Evolutionary conservation across 192 early-diverging fungal species (phyloP), one percentile per base, ranked within the genome.

Genomic region (Umbelopsis isabellina): DNA sequence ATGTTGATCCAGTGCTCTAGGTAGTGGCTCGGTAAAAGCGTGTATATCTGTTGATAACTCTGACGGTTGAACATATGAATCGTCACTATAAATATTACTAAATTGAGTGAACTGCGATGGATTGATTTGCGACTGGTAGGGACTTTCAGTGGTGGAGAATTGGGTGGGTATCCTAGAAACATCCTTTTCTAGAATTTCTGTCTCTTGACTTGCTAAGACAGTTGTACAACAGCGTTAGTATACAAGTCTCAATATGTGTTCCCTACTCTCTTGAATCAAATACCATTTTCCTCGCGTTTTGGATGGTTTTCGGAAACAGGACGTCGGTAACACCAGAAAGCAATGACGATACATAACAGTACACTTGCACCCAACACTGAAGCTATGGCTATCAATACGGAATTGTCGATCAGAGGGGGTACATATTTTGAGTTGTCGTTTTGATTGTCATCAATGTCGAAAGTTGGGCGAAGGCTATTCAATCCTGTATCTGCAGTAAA

Each of bases 61-160:
- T 15, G 55, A 61, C 13, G 25, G 30, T 35, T 11, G 55, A 61
- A 18, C 25, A 11, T 33, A 35, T 16, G 55, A 61, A 61, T 61
- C 55, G 27, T 61, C 55, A 12, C 55, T 61, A 35, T 35, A 35
- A 35, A 35, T 33, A 18, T 61, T 35, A 11, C 55, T 61, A 61
- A 61, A 61, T 16, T 61, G 55, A n/a, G 55, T 61, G 16, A 27
- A 61, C 7, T 61, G 55, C 18, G 55, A 61, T 30, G 55, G 25
- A 61, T 41, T 41, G 10, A 41, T 41, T 41, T 41, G 37, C 37
- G 37, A 41, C 10, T 33, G 30, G 18, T 35, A 61, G 1, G 10
- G 11, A n/a, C n/a, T 30, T 11, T 30, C 30, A 3, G 55, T 35
- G 12, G 12, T 25, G 11, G 55, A 61, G 0, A 5, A 33, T 35